Evolutionary conservation across 108 stramenopile genomes (phyloP).

Genomic region (Cyclotella cryptica): DNA sequence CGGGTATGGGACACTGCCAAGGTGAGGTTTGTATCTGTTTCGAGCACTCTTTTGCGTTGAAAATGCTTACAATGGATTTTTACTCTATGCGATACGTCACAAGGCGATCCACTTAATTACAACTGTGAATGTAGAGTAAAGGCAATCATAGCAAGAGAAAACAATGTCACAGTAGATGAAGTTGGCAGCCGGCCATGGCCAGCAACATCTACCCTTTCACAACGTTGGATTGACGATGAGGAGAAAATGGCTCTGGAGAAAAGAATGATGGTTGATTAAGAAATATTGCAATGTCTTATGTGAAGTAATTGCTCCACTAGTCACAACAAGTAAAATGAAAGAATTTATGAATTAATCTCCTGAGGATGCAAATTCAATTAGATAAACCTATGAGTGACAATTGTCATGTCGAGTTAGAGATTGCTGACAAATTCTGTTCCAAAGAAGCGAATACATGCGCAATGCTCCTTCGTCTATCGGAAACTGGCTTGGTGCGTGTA

Average conservation of each 20-base stretch:
- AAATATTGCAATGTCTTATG: not conserved
- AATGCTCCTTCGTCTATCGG: slow-evolving; percentile 9
- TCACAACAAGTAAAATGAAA: not conserved
- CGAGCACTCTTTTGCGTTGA: not conserved
- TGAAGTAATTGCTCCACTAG: not conserved
- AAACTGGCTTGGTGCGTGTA: not conserved
- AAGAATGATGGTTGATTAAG: slow-evolving; percentile 34
- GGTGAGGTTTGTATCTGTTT: not conserved
- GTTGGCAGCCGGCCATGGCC: slow-evolving; percentile 83
- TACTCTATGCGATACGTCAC: slow-evolving; percentile 19
- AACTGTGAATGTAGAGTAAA: slow-evolving; percentile 76
- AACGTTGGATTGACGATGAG: slow-evolving; percentile 74
- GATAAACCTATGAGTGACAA: not conserved
- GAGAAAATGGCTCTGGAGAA: slow-evolving; percentile 66
- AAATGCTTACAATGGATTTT: not conserved
- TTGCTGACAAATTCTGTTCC: slow-evolving; percentile 27
- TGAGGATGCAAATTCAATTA: not conserved
- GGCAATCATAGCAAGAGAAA: slow-evolving; percentile 78
- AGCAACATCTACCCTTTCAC: slow-evolving; percentile 71
- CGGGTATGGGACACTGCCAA: slow-evolving; percentile 80
- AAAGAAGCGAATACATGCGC: slow-evolving; percentile 28
- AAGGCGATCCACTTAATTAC: slow-evolving; percentile 73
- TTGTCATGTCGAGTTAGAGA: not conserved
- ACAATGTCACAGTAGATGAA: slow-evolving; percentile 56
- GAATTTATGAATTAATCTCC: no score